Conservation (phyloP, 805 yeast species). For the Brettanomyces sp. region DNA sequence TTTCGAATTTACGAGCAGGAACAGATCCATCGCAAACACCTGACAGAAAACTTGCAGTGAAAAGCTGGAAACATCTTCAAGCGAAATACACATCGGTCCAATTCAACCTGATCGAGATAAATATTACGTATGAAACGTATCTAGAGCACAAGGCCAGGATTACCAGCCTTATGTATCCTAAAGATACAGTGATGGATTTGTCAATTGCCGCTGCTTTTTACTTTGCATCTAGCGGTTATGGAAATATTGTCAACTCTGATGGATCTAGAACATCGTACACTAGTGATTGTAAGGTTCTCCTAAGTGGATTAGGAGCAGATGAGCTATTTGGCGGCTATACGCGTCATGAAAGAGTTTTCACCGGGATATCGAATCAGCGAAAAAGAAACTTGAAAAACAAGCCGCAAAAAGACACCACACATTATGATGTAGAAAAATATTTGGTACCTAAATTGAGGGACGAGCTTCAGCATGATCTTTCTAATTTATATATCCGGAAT, state of each 20-base stretch:
- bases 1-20: conserved; percentile 78
- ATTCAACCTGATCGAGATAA: conserved; percentile 55
- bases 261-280: conserved; percentile 24
- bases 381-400: conserved; percentile 12
- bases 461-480: conserved; percentile 65
- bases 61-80: conserved; percentile 48
- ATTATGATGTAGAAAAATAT: conserved; percentile 6
- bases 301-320: conserved; percentile 96
- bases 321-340: conserved; percentile 95
- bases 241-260: conserved; percentile 21
- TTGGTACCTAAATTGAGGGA: conserved; percentile 34
- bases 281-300: conserved; percentile 56
- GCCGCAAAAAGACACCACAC: conserved; percentile 11
- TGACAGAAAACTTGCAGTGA: conserved; percentile 67
- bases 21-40: conserved; percentile 61
- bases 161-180: conserved; percentile 65
- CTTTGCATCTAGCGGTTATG: conserved; percentile 64
- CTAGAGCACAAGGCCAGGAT: conserved; percentile 42
- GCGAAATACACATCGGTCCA: conserved; percentile 26
- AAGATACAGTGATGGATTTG: conserved; percentile 86
- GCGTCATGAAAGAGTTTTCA: conserved; percentile 55
- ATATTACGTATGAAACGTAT: conserved; percentile 67
- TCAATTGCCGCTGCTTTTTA: conserved; percentile 93
- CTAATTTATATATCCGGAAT: conserved; percentile 68
- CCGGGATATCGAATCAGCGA: conserved; percentile 19